Base-by-base conservation (phyloP, 768 basidiomycete genomes). In the Lactarius psammicola region DNA sequence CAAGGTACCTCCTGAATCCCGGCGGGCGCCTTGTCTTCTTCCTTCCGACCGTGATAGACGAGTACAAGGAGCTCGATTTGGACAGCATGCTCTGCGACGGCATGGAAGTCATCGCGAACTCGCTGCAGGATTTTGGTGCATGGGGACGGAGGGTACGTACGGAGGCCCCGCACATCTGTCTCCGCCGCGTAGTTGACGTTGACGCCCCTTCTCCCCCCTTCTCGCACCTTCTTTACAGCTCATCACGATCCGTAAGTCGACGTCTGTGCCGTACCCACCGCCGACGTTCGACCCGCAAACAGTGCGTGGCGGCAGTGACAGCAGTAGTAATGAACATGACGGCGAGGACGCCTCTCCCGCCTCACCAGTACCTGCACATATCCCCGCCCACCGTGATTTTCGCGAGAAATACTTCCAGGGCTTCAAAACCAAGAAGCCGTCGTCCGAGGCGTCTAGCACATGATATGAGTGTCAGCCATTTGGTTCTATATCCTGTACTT, bases 11-110 rank as follows among this genome's bases (percentile, higher is more conserved):
- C 31, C 82, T 99, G 33, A 92, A 87, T 68, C 92, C 92, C 1
- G 82, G 81, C 28, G 97, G 97, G 15, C 80, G 97, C 46, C 83
- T 99, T 18, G 96, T 99, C 4, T 98, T 97, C 78, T 98, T 98
- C 79, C 81, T 98, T 26, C 94, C 94, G 0, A 95, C 94, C 0
- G 90, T 96, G 26, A 92, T 86, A 15, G 95, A 96, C 56, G 90
- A 95, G 49, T 98, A 95, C 72, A 85, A 89, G 66, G 90, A 92
- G 69, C 78, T 97, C 1, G 97, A 99, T 72, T 79, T 98, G 10
- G 82, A 89, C 34, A 76, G 81, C 1, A 84, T 93, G 75, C 80
- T 94, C 4, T 92, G 90, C 70, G 86, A 87, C 28, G 95, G 95
- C 1, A 95, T 98, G 90, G 86, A 87, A 70, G 76, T 98, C 23